A percentile compares a stretch with the other conserved stretches of the same genome.
These are phyloP conservation scores for Eremochloa ophiuroides DNA, from an alignment of 176 grass and related monocot genomes.

Conservation along the genomic window DNA sequence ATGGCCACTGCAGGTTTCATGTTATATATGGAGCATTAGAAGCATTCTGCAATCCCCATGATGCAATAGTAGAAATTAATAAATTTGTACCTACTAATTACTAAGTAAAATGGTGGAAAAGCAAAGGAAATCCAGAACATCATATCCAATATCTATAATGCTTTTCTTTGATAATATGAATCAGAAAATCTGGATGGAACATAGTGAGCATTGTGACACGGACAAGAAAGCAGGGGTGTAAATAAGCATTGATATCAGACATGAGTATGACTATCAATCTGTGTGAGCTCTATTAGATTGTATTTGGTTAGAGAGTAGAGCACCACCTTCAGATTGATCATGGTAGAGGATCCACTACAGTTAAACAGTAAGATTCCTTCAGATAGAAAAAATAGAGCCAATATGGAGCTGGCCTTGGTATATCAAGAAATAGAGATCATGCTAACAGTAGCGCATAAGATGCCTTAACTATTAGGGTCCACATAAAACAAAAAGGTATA, in stretches of 20 bases:
- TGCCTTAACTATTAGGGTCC: neutral
- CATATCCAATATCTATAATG: neutral
- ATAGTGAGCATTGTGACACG: neutral
- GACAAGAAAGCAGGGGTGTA: constrained; percentile 3
- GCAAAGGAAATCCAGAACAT: neutral
- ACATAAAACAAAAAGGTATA: neutral
- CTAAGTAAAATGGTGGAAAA: constrained; percentile 11
- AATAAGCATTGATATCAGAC: neutral
- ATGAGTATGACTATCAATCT: neutral
- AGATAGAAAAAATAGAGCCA: neutral
- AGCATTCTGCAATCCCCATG: neutral
- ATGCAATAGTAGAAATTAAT: neutral
- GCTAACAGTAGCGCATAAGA: neutral
- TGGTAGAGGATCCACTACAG: neutral
- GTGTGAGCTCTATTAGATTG: neutral
- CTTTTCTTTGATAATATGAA: neutral
- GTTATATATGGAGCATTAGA: neutral
- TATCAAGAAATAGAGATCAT: constrained; percentile 9
- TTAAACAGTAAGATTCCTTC: neutral
- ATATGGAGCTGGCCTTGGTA: neutral
- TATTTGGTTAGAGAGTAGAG: neutral
- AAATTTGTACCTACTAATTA: neutral
- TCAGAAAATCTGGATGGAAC: neutral
- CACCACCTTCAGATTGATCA: neutral
- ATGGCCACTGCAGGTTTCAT: neutral